Percentiles rank a stretch among this genome's conserved stretches.
Evolutionary conservation across 139 green algal species (phyloP).

Genomic region (Closterium sp.): DNA sequence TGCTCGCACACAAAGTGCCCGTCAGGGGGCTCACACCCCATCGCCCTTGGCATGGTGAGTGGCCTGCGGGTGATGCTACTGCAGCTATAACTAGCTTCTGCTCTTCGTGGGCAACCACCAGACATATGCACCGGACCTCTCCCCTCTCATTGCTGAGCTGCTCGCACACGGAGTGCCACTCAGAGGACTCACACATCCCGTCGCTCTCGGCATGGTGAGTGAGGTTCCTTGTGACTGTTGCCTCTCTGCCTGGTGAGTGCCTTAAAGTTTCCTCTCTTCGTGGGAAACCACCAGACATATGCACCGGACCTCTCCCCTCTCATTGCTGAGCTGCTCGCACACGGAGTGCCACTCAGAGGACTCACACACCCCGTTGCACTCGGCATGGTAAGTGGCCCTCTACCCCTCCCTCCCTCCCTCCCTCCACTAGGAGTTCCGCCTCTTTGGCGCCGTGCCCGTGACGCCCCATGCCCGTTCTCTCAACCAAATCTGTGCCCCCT

Average conservation of each 20-base stretch:
- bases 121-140: constrained; percentile 72
- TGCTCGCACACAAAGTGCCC: constrained; percentile 67
- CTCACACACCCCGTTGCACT: constrained; percentile 74
- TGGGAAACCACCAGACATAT: constrained; percentile 93
- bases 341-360: constrained; percentile 71
- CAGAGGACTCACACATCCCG: constrained; percentile 80
- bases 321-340: constrained; percentile 52
- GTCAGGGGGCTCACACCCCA: constrained; percentile 81
- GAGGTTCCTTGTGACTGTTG: too few relatives aligned
- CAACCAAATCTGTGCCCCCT: too few relatives aligned
- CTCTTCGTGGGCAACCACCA: constrained; percentile 94
- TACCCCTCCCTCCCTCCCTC: too few relatives aligned
- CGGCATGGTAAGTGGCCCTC: background rate
- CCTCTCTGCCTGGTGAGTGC: too few relatives aligned
- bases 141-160: constrained; percentile 72
- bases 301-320: constrained; percentile 57
- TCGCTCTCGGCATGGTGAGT: constrained; percentile 25
- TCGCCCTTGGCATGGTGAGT: constrained; percentile 26
- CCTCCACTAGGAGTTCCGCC: background rate
- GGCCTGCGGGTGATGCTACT: too few relatives aligned
- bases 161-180: constrained; percentile 66
- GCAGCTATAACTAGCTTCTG: constrained; percentile 14
- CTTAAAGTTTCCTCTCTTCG: constrained; percentile 60
- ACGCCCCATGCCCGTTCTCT: too few relatives aligned
- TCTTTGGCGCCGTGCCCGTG: too few relatives aligned